Evolutionary conservation across 495 filamentous ascomycete genomes (phyloP).

Genomic region (Aspergillus avenaceus): DNA sequence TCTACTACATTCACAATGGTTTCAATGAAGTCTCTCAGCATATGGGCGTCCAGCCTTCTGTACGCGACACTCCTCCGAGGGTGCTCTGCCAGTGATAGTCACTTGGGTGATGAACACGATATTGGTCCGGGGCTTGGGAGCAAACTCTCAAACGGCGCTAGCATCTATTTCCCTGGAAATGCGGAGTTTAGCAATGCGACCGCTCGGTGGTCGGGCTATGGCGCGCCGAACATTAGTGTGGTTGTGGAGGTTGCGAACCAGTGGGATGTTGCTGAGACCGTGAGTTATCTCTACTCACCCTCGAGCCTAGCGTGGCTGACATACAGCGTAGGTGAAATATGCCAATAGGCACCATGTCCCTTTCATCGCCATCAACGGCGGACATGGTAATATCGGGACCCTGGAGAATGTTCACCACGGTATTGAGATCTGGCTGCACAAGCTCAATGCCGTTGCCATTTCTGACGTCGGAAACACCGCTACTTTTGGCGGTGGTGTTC

Average conservation of each 20-base stretch:
- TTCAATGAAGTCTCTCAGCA: too few species aligned
- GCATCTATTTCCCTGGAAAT: constrained; percentile 7
- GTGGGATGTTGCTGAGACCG: constrained; percentile 10
- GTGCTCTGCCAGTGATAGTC: neutral
- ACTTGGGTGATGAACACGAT: neutral
- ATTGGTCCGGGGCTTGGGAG: neutral
- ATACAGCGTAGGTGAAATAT: constrained; percentile 7
- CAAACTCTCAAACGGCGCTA: constrained; percentile 3
- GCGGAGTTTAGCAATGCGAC: constrained; percentile 1
- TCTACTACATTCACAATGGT: too few species aligned
- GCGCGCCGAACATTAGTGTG: constrained; percentile 9
- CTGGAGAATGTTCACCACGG: constrained; percentile 10
- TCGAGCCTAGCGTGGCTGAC: neutral
- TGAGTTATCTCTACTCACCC: too few species aligned
- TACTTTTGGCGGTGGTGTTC: constrained; percentile 14
- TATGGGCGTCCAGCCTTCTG: neutral
- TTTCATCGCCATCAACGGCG: constrained; percentile 16
- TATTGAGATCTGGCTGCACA: constrained; percentile 16
- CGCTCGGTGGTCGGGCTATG: constrained; percentile 7
- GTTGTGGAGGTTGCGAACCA: constrained; percentile 13
- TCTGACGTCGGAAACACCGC: constrained; percentile 9
- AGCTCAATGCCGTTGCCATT: constrained; percentile 8
- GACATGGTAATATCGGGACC: constrained; percentile 9
- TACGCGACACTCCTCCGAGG: neutral
- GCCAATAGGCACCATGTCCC: constrained; percentile 12